Evolutionary conservation across 192 early-diverging fungal species (phyloP), one percentile per base, ranked within the genome.

Genomic region (Entophlyctis luteolus): DNA sequence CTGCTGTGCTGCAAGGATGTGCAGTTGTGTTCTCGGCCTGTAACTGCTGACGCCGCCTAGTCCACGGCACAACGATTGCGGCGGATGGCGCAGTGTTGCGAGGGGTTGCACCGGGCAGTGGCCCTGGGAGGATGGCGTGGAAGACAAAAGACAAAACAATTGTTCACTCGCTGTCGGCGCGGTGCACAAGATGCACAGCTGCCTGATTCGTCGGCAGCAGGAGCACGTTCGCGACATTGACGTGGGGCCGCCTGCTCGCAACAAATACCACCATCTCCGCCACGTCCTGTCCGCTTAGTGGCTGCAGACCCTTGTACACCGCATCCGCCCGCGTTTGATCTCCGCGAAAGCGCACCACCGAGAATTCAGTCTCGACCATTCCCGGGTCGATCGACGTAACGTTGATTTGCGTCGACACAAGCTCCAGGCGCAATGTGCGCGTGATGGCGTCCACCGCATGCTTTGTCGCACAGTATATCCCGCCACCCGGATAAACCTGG

Each of bases 331-430:
- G 70, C 14, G 46, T 56, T 49, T 77, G 70, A 62, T 82, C 80
- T 32, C 93, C 90, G 0, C 89, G 86, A 75, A 87, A 93, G 10
- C 94, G 80, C 4, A 96, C 83, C 16, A 89, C 77, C 16, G 86
- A 89, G 84, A 95, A 96, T 71, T 96, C 94, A 0, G 94, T 96
- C 74, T 96, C 88, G 3, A 93, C 93, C 82, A 88, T 82, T 2
- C 75, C 92, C 22, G 94, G 90, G 20, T 84, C 86, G 39, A 96
- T 89, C 59, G 80, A 82, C 0, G 86, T 89, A n/a, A 96, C 90
- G 39, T 76, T 82, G 56, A 81, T 69, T 16, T 69, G 85, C 3
- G 88, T 84, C 33, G 81, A 77, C 25, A 91, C 85, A 31, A 90
- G 86, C 72, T 96, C 94, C 47, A 84, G 74, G 3, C 88, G 65